These are phyloP conservation scores for Verticillium nonalfalfae DNA, from an alignment of 2,329 filamentous ascomycete genomes.

Conservation along the genomic window DNA sequence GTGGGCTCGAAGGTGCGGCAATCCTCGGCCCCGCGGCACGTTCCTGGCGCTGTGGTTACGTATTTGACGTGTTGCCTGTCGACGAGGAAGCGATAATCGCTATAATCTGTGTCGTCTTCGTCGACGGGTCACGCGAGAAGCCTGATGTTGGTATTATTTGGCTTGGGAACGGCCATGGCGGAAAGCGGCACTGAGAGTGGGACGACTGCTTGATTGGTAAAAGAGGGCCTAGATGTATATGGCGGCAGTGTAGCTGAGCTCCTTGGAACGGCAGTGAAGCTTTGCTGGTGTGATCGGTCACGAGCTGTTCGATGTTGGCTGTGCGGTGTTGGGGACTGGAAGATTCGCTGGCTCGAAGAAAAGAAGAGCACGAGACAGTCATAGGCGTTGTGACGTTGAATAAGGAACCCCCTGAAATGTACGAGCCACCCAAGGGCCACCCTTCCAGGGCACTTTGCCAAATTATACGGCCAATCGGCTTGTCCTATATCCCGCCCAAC, in stretches of 20 bases:
- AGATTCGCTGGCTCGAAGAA: background rate
- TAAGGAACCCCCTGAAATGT: too few relatives aligned
- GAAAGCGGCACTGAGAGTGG: conserved; percentile 1
- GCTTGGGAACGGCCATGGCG: conserved; percentile 3
- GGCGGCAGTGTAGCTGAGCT: background rate
- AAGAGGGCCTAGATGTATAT: background rate
- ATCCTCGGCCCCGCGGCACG: conserved; percentile 11
- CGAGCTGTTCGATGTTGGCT: background rate
- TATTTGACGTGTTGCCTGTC: conserved; percentile 18
- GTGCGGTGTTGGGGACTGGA: background rate
- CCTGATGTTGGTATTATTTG: conserved; percentile 14
- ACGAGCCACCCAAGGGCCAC: too few relatives aligned
- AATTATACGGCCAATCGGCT: too few relatives aligned
- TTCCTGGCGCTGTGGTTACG: conserved; percentile 14
- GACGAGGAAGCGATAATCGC: conserved; percentile 21
- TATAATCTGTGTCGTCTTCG: conserved; percentile 12
- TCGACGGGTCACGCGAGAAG: conserved; percentile 19
- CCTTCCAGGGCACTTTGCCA: too few relatives aligned
- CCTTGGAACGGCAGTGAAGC: background rate
- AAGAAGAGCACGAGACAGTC: too few relatives aligned
- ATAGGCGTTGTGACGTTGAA: too few relatives aligned
- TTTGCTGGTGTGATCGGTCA: background rate
- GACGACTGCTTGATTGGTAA: conserved; percentile 3
- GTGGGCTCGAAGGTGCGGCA: conserved; percentile 19
- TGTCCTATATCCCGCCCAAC: too few relatives aligned